Conservation (phyloP, 805 yeast genomes). For the Nakazawaea ishiwadae region DNA sequence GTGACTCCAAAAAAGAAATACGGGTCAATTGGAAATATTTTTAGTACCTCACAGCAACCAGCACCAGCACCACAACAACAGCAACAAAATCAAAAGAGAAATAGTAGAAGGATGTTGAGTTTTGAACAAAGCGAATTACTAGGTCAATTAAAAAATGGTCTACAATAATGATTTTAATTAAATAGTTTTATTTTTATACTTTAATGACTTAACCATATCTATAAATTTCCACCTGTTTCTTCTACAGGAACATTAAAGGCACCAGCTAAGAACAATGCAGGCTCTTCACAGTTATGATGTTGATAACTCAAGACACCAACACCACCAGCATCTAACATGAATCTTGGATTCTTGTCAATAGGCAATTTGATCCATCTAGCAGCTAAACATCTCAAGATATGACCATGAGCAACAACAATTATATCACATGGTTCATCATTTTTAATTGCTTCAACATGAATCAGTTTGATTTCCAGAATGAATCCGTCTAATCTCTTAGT, state of each 20-base stretch:
- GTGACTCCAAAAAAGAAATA: constrained; percentile 9
- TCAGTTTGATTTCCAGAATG: constrained; percentile 55
- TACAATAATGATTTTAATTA: constrained; percentile 4
- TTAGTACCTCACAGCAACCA: not conserved
- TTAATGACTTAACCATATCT: constrained; percentile 8
- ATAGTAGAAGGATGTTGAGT: constrained; percentile 35
- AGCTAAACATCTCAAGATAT: constrained; percentile 83
- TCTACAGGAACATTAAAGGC: constrained; percentile 73
- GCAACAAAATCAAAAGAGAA: not conserved
- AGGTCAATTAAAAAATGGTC: constrained; percentile 39
- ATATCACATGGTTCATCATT: constrained; percentile 61
- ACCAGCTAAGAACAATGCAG: constrained; percentile 81
- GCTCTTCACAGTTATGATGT: constrained; percentile 79
- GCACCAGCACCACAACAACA: not conserved
- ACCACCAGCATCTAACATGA: constrained; percentile 91
- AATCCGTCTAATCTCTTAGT: constrained; percentile 67
- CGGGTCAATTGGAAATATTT: constrained; percentile 8
- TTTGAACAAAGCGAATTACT: constrained; percentile 50
- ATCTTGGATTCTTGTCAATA: constrained; percentile 65
- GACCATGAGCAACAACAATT: constrained; percentile 89
- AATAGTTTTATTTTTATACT: not conserved
- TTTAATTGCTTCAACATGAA: constrained; percentile 53
- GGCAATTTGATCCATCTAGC: constrained; percentile 75
- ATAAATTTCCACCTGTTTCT: constrained; percentile 37
- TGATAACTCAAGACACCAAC: constrained; percentile 89